These are phyloP conservation scores for Epicoccum nigrum DNA, from an alignment of 2,329 filamentous ascomycete genomes.

Conservation along the genomic window DNA sequence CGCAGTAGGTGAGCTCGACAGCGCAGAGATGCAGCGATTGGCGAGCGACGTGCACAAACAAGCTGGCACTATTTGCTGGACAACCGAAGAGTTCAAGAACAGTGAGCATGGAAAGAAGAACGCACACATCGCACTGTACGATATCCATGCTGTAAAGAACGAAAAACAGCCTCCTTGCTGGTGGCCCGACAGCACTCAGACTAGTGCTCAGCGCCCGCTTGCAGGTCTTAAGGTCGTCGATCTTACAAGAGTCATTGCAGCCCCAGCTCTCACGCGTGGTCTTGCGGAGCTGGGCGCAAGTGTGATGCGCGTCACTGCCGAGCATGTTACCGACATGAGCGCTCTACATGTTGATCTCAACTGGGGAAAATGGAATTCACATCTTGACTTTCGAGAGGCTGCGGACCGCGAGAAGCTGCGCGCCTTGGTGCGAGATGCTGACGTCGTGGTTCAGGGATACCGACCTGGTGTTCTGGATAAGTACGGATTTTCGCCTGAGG, in stretches of 20 bases:
- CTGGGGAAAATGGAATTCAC: constrained; percentile 58
- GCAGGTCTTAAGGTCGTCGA: constrained; percentile 60
- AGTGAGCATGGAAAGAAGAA: constrained; percentile 53
- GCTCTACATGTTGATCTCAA: constrained; percentile 55
- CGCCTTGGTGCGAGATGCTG: constrained; percentile 54
- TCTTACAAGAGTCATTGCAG: constrained; percentile 57
- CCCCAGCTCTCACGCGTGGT: constrained; percentile 51
- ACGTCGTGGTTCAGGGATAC: constrained; percentile 59
- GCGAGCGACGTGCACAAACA: constrained; percentile 49
- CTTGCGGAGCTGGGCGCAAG: constrained; percentile 56
- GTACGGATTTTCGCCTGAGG: constrained; percentile 53
- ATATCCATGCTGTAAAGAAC: constrained; percentile 40
- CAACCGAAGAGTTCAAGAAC: constrained; percentile 46
- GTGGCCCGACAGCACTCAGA: constrained; percentile 49
- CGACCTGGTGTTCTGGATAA: constrained; percentile 56
- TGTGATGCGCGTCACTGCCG: constrained; percentile 54
- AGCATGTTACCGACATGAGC: constrained; percentile 51
- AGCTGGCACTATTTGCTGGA: constrained; percentile 50
- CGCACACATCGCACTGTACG: constrained; percentile 50
- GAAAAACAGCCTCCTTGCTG: constrained; percentile 45
- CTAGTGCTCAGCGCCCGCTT: constrained; percentile 50
- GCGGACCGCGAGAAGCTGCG: constrained; percentile 49
- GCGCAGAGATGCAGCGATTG: constrained; percentile 43
- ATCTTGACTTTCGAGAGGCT: constrained; percentile 52
- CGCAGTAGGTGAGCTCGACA: constrained; percentile 43